Evolutionary conservation across 331 rosid genomes (phyloP).

Genomic region (Malus hybrid): DNA sequence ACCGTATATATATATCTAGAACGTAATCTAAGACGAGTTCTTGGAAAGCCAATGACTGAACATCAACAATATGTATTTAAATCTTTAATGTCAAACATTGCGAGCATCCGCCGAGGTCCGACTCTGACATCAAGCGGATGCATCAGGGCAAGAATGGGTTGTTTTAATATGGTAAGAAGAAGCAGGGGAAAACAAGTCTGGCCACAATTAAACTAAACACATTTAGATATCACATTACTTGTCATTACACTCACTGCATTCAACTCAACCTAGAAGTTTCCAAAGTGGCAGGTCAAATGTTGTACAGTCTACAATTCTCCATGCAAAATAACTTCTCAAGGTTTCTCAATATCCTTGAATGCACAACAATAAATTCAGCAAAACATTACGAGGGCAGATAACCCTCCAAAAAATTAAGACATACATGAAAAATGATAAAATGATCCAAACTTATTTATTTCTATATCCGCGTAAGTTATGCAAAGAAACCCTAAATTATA

Average conservation of each 20-base stretch:
- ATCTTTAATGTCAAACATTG: neutral
- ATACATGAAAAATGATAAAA: neutral
- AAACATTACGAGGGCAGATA: neutral
- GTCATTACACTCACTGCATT: neutral
- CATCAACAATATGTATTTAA: neutral
- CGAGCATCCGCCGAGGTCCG: neutral
- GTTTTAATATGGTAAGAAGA: neutral
- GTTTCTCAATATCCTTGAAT: neutral
- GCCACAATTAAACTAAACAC: neutral
- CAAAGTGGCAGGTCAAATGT: neutral
- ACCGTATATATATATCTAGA: neutral
- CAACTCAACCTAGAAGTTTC: neutral
- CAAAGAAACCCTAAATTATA: neutral
- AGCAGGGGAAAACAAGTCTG: neutral
- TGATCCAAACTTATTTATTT: neutral
- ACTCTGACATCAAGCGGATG: neutral
- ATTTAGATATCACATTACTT: neutral
- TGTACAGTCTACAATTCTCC: neutral
- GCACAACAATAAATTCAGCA: neutral
- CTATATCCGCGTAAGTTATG: neutral
- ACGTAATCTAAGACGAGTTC: neutral
- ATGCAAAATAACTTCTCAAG: neutral
- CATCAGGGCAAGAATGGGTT: neutral
- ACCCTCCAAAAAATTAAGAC: neutral
- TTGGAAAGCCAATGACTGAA: neutral